These are phyloP conservation scores for Ogataea paraovalis DNA, from an alignment of 805 yeast genomes.

Conservation along the genomic window DNA sequence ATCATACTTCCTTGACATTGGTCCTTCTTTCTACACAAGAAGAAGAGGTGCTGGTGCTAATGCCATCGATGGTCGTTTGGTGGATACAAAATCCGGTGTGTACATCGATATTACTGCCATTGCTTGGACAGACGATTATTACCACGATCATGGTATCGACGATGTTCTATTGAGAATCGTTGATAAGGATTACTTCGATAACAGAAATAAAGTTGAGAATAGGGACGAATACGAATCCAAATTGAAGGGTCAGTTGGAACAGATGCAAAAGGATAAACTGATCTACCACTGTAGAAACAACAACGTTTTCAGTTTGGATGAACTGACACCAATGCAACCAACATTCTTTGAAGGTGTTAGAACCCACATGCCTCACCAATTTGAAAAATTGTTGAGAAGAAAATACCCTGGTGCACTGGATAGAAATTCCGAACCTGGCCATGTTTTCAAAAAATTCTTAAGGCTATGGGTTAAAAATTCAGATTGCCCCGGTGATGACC, in stretches of 20 bases:
- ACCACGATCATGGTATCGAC: slow-evolving; percentile 13
- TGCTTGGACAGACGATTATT: slow-evolving; percentile 36
- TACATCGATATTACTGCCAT: slow-evolving; percentile 66
- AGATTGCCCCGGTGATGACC: slow-evolving; percentile 25
- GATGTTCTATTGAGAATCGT: slow-evolving; percentile 15
- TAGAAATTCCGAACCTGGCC: slow-evolving; percentile 35
- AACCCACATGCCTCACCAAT: slow-evolving; percentile 49
- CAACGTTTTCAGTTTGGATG: slow-evolving; percentile 44
- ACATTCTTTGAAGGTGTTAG: slow-evolving; percentile 53
- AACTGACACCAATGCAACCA: slow-evolving; percentile 45
- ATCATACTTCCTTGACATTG: slow-evolving; percentile 45
- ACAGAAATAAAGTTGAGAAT: slow-evolving; percentile 11
- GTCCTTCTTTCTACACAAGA: slow-evolving; percentile 48
- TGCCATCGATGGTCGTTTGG: slow-evolving; percentile 63
- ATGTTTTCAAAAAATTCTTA: slow-evolving; percentile 46
- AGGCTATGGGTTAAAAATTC: slow-evolving; percentile 49
- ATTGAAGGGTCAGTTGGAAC: slow-evolving; percentile 8
- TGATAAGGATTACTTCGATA: slow-evolving; percentile 17
- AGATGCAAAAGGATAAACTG: slow-evolving; percentile 21
- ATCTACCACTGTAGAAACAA: slow-evolving; percentile 51
- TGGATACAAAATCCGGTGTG: slow-evolving; percentile 59
- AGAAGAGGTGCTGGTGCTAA: slow-evolving; percentile 48
- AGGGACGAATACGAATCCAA: slow-evolving; percentile 13
- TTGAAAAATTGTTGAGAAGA: slow-evolving; percentile 36
- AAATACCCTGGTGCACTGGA: slow-evolving; percentile 44